Evolutionary conservation across 2,329 filamentous ascomycete species (phyloP).

Genomic region (Botryotinia convoluta): DNA sequence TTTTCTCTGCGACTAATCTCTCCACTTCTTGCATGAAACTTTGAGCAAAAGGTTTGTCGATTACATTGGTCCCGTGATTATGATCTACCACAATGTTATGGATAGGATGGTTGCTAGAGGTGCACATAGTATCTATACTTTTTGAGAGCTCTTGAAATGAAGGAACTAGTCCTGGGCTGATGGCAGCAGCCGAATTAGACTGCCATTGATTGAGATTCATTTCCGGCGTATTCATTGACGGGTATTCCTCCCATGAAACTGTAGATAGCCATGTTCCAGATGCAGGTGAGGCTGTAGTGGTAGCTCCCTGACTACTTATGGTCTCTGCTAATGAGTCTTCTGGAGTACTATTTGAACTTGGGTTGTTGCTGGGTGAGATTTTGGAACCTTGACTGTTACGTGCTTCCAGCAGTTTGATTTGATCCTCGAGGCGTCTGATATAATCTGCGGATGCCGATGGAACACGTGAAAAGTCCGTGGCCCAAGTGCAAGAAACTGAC

Average conservation of each 20-base stretch:
- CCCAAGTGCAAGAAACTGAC: background rate
- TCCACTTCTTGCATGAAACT: background rate
- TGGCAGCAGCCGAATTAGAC: background rate
- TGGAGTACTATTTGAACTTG: background rate
- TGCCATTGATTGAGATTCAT: background rate
- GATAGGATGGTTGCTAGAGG: background rate
- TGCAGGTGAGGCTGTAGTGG: background rate
- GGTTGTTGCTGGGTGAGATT: background rate
- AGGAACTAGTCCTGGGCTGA: background rate
- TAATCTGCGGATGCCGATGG: background rate
- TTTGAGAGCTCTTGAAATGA: background rate
- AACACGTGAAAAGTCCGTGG: background rate
- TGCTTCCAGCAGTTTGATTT: background rate
- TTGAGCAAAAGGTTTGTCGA: background rate
- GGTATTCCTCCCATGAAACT: background rate
- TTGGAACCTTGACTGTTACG: background rate
- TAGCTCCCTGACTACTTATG: background rate
- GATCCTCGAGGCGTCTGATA: background rate
- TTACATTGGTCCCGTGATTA: no score
- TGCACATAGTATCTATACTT: background rate
- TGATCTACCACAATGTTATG: background rate
- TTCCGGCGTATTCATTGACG: background rate
- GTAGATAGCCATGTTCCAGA: background rate
- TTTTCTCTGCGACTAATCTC: background rate
- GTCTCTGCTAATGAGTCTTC: background rate